Conservation (phyloP, 2,329 filamentous ascomycete species). For the Tolypocladium album region DNA sequence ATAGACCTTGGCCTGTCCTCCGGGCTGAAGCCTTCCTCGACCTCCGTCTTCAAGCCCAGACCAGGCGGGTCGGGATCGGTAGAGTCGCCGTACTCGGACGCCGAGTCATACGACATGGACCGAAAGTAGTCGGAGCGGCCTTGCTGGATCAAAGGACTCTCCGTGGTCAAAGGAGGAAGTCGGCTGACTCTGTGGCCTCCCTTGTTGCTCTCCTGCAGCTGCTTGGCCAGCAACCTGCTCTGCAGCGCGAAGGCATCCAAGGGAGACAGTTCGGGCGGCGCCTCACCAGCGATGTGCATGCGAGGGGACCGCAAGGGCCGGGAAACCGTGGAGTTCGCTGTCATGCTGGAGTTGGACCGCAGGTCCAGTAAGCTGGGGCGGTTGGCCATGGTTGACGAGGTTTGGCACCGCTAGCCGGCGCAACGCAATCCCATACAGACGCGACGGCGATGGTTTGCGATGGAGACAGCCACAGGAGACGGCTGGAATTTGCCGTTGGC, state of each 20-base stretch:
- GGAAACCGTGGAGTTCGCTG: conserved; percentile 30
- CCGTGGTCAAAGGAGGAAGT: conserved; percentile 70
- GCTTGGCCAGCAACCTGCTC: conserved; percentile 74
- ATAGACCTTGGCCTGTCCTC: conserved; percentile 58
- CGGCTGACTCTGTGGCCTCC: conserved; percentile 74
- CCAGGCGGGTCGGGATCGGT: conserved; percentile 15
- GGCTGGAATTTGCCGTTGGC: conserved; percentile 5
- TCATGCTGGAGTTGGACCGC: conserved; percentile 45
- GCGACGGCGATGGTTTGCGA: not conserved
- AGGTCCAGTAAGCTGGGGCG: conserved; percentile 50
- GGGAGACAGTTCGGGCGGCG: conserved; percentile 83
- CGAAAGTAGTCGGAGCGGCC: conserved; percentile 75
- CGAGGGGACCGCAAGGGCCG: conserved; percentile 60
- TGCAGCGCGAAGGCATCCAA: conserved; percentile 92
- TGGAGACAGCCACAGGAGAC: not conserved
- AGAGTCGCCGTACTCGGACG: conserved; percentile 29
- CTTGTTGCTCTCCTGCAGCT: conserved; percentile 70
- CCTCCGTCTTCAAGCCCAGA: conserved; percentile 39
- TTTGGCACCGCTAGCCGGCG: conserved; percentile 4
- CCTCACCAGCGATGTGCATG: conserved; percentile 66
- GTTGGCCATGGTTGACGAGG: conserved; percentile 33
- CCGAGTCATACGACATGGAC: conserved; percentile 55
- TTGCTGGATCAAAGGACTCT: conserved; percentile 66
- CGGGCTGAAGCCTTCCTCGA: conserved; percentile 43
- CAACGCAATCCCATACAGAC: conserved; percentile 5